Percentiles rank a stretch among this genome's conserved stretches.
phyloP scores from a whole-genome alignment of 768 basidiomycete genomes.

The Mrakia hoshinonis region DNA sequence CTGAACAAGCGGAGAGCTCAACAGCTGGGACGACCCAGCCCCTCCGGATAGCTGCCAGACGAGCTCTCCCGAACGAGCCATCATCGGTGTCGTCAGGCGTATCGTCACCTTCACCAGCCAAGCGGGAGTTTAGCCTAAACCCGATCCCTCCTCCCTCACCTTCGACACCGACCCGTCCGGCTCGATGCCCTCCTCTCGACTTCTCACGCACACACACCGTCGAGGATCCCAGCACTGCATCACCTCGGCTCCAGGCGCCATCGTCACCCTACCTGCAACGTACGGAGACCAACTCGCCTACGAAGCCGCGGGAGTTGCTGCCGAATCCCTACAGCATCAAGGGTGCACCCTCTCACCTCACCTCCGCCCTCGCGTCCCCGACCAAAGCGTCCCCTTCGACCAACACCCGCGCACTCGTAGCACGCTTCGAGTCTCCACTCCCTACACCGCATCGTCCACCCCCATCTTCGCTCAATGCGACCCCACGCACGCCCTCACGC shows the following conservation, averaged over 20 bases:
- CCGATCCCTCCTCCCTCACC: background rate
- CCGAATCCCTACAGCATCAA: background rate
- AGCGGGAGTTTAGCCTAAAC: background rate
- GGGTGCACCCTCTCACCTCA: background rate
- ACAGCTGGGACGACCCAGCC: background rate
- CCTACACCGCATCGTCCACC: background rate
- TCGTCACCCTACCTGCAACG: background rate
- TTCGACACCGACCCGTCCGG: background rate
- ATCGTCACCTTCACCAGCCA: background rate
- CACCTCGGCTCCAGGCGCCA: background rate
- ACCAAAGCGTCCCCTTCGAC: slow-evolving; percentile 3
- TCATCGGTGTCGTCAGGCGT: background rate
- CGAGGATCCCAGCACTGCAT: no score
- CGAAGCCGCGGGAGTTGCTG: background rate
- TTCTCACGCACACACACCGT: background rate
- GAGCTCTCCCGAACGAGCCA: background rate
- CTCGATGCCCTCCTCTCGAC: slow-evolving; percentile 14
- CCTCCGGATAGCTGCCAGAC: background rate
- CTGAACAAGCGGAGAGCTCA: background rate
- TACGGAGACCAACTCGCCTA: background rate
- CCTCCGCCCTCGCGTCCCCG: background rate
- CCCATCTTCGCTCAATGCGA: background rate
- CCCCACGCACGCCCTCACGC: background rate
- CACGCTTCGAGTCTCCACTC: slow-evolving; percentile 3
- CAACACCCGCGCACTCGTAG: background rate